Base-by-base conservation (phyloP, 345 rosid species). In the Luvunga scandens region DNA sequence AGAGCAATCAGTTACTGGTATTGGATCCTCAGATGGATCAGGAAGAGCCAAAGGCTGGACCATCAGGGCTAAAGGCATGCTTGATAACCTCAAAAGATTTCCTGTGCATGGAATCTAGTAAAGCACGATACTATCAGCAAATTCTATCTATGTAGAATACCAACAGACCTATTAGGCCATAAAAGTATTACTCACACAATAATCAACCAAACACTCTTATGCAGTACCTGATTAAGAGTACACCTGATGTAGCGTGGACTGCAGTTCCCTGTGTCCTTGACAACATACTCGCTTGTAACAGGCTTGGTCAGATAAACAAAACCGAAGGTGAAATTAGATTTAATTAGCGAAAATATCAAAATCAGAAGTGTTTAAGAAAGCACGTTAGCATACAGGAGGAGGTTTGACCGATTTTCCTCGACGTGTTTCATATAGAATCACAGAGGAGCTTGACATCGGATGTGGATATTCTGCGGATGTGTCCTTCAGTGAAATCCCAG, bases 21-120 rank as follows among this genome's bases (percentile, higher is more conserved):
- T 60, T 28, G 82, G 82, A 62, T 80, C 82, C 78, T 80, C 79
- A 63, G 83, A 75, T 75, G 66, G 82, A 75, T 50, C 76, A 64
- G 68, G 79, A 80, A 80, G 76, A 5, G 79, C 79, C 59, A 75
- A 42, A 31, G 76, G 76, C 33, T 80, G 76, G 34, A 80, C 67
- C n/a, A 70, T 22, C 76, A 80, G 36, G 16, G 78, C 61, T 22
- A 65, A 70, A 21, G 39, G 83, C 79, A 75, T 80, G 30, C 71
- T 59, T 7, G 82, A 80, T 10, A 67, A 57, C 42, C 24, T 68
- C 72, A 76, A 64, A 16, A 80, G 73, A 63, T 80, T 72, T 38
- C 13, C 67, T 27, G 79, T 76, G 77, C 79, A 80, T 0, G 83
- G 83, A 36, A 80, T 65, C 80, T 80, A 55, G 62, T 36, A 42